phyloP scores from a whole-genome alignment of 495 filamentous ascomycete genomes.

The Pyrenula aspistea region DNA sequence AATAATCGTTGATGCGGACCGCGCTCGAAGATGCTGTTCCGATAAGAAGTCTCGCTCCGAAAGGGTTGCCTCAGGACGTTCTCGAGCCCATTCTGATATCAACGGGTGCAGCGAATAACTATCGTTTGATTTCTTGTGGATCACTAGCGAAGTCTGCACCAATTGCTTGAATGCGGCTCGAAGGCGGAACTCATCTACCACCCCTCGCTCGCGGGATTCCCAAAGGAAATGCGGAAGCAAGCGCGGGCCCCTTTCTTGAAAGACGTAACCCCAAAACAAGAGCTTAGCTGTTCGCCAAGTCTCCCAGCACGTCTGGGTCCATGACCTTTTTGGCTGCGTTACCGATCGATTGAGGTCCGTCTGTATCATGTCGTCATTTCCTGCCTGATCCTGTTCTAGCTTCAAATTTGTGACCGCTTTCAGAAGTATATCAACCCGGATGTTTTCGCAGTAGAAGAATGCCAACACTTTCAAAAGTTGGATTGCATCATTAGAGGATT shows the following conservation, averaged over 20 bases:
- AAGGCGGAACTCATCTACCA: slow-evolving; percentile 9
- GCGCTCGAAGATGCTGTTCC: slow-evolving; percentile 3
- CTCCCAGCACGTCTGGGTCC: no score
- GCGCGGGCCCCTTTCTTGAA: no score
- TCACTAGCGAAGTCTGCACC: slow-evolving; percentile 17
- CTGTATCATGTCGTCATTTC: no score
- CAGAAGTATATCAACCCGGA: slow-evolving; percentile 17
- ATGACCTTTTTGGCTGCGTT: slow-evolving; percentile 1
- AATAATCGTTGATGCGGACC: slow-evolving; percentile 13
- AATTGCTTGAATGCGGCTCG: slow-evolving; percentile 15
- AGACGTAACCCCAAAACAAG: no score
- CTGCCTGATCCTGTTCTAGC: no score
- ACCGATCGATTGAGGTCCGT: no score
- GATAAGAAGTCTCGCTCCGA: slow-evolving; percentile 26
- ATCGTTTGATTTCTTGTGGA: slow-evolving; percentile 11
- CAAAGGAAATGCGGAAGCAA: slow-evolving; percentile 13
- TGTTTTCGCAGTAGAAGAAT: slow-evolving; percentile 21
- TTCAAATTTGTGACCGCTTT: slow-evolving; percentile 2
- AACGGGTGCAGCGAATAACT: slow-evolving; percentile 29
- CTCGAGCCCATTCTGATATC: slow-evolving; percentile 24
- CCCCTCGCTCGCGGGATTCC: slow-evolving; percentile 4
- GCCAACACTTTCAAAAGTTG: slow-evolving; percentile 25
- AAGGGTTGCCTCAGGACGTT: slow-evolving; percentile 12
- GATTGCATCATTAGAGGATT: slow-evolving; percentile 20
- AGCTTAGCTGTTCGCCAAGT: no score